Evolutionary conservation across 106 monocot genomes (phyloP).

Genomic region (Acorus gramineus): DNA sequence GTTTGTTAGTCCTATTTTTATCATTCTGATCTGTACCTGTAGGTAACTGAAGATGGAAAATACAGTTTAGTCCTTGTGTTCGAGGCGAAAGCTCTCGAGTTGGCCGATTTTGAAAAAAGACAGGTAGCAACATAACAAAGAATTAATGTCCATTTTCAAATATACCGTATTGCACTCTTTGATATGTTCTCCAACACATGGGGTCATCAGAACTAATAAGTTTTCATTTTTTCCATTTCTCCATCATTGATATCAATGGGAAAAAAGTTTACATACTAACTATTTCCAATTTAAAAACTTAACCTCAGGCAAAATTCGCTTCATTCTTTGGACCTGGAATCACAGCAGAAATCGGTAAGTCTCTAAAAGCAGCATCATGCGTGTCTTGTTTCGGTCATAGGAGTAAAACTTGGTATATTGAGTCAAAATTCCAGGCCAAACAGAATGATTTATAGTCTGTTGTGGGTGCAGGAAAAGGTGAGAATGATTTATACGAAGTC

Average conservation of each 20-base stretch:
- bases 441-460: too few relatives aligned
- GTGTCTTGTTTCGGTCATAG: too few relatives aligned
- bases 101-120: slow-evolving; percentile 84
- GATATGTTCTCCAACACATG: background rate
- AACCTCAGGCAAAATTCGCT: slow-evolving; percentile 66
- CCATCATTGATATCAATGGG: background rate
- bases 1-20: background rate
- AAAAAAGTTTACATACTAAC: background rate
- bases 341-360: slow-evolving; percentile 65
- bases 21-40: slow-evolving; percentile 1
- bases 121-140: slow-evolving; percentile 33
- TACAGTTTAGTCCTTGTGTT: slow-evolving; percentile 87
- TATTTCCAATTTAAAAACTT: background rate
- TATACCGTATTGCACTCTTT: too few relatives aligned
- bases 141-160: background rate
- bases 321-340: slow-evolving; percentile 95
- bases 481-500: too few relatives aligned
- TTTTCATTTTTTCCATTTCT: background rate
- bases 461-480: too few relatives aligned
- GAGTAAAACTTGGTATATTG: too few relatives aligned
- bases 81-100: slow-evolving; percentile 78
- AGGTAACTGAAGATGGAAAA: slow-evolving; percentile 84
- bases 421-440: too few relatives aligned
- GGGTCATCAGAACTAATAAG: background rate
- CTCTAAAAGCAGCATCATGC: background rate